Conservation (phyloP, 2,329 filamentous ascomycete genomes). For the Didymella glomerata region DNA sequence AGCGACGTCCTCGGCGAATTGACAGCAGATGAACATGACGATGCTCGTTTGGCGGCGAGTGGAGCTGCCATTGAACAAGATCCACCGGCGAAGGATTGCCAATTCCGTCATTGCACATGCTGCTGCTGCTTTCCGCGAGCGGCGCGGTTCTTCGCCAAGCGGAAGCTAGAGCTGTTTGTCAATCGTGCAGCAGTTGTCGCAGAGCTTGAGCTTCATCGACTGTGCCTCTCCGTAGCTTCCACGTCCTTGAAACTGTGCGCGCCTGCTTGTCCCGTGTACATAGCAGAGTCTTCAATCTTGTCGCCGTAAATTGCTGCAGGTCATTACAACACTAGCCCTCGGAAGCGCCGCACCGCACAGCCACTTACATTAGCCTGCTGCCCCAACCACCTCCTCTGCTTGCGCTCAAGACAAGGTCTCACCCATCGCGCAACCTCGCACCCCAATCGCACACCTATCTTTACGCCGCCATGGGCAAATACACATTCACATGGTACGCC, state of each 20-base stretch:
- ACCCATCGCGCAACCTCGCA: slow-evolving; percentile 27
- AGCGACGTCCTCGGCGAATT: slow-evolving; percentile 18
- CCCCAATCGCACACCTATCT: slow-evolving; percentile 27
- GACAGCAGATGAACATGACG: slow-evolving; percentile 22
- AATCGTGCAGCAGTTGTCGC: slow-evolving; percentile 25
- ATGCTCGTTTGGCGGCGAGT: slow-evolving; percentile 22
- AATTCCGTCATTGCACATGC: slow-evolving; percentile 35
- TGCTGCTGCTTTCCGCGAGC: slow-evolving; percentile 15
- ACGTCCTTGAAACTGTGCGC: slow-evolving; percentile 21
- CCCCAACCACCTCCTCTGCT: slow-evolving; percentile 36
- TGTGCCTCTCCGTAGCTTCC: slow-evolving; percentile 18
- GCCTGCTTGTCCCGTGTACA: slow-evolving; percentile 24
- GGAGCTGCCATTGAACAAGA: slow-evolving; percentile 30
- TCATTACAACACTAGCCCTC: slow-evolving; percentile 30
- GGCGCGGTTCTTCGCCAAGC: slow-evolving; percentile 14
- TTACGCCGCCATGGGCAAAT: slow-evolving; percentile 66
- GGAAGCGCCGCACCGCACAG: slow-evolving; percentile 34
- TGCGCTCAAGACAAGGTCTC: slow-evolving; percentile 41
- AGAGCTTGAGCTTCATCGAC: slow-evolving; percentile 33
- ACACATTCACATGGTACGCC: slow-evolving; percentile 75
- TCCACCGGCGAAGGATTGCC: slow-evolving; percentile 11
- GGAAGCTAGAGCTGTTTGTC: slow-evolving; percentile 17
- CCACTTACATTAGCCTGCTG: slow-evolving; percentile 34
- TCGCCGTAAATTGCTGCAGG: slow-evolving; percentile 24
- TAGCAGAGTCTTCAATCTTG: slow-evolving; percentile 26